These are phyloP conservation scores for Populus euphratica DNA, from an alignment of 345 rosid species.

Conservation along the genomic window DNA sequence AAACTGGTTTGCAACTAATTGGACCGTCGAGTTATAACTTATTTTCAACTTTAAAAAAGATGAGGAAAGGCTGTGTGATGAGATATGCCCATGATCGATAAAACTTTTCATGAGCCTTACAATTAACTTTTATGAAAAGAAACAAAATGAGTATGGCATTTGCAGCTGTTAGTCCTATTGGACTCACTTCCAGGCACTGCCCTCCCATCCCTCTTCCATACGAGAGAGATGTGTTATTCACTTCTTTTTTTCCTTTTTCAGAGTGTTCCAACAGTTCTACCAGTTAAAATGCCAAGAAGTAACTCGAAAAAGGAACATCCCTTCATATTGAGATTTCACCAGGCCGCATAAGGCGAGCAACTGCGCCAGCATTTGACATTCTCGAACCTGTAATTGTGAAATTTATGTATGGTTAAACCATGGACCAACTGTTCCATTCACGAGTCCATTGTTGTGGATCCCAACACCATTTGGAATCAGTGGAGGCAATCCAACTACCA, in stretches of 20 bases:
- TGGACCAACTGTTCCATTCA: constrained; percentile 67
- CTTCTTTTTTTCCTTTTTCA: constrained; percentile 13
- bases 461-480: constrained; percentile 69
- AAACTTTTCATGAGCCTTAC: constrained; percentile 19
- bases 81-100: neutral
- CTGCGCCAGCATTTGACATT: constrained; percentile 8
- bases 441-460: constrained; percentile 75
- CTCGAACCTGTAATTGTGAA: neutral
- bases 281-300: constrained; percentile 40
- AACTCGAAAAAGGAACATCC: constrained; percentile 21
- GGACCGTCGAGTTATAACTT: neutral
- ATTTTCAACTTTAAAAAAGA: neutral
- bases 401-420: constrained; percentile 74
- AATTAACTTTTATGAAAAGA: constrained; percentile 6
- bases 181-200: constrained; percentile 8
- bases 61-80: neutral
- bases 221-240: constrained; percentile 6
- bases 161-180: constrained; percentile 48
- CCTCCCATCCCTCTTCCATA: neutral
- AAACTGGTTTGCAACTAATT: neutral
- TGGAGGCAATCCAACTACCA: constrained; percentile 70
- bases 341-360: constrained; percentile 11
- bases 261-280: constrained; percentile 23
- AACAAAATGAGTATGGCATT: constrained; percentile 31
- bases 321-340: constrained; percentile 21